Conservation (phyloP, 441 rosid species). For the Cnidoscolus chayamansa region DNA sequence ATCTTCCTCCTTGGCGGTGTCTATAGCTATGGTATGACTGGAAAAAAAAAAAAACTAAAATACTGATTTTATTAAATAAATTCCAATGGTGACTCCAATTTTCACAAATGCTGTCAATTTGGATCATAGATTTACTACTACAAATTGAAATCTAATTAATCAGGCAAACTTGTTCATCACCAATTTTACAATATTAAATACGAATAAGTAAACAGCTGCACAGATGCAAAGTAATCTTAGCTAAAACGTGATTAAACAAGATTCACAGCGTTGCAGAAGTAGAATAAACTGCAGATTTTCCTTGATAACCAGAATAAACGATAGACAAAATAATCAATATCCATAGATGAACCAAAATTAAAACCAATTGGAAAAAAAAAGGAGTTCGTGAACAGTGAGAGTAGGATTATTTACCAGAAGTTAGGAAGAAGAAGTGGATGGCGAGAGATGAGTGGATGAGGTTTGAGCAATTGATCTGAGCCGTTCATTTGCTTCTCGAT, state of each 20-base stretch:
- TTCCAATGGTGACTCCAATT: neutral
- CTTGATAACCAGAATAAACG: neutral
- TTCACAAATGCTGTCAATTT: neutral
- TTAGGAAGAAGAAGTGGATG: neutral
- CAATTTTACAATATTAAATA: neutral
- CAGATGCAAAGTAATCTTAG: neutral
- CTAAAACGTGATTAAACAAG: neutral
- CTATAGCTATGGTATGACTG: neutral
- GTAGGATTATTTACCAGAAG: neutral
- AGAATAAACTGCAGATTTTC: neutral
- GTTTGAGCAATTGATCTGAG: slow-evolving; percentile 5
- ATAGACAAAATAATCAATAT: neutral
- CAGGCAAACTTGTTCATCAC: neutral
- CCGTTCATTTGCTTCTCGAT: neutral
- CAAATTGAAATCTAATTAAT: neutral
- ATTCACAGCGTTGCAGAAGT: neutral
- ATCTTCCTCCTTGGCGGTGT: neutral
- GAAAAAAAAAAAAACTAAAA: neutral
- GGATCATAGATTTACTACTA: neutral
- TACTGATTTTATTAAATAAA: neutral
- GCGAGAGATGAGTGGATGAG: slow-evolving; percentile 1
- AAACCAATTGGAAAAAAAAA: no score
- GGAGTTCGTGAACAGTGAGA: neutral
- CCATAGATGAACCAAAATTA: neutral
- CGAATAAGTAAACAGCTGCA: neutral